Evolutionary conservation across 2,329 filamentous ascomycete genomes (phyloP), one percentile per base, ranked within the genome.

Genomic region (Keithomyces neogunnii): DNA sequence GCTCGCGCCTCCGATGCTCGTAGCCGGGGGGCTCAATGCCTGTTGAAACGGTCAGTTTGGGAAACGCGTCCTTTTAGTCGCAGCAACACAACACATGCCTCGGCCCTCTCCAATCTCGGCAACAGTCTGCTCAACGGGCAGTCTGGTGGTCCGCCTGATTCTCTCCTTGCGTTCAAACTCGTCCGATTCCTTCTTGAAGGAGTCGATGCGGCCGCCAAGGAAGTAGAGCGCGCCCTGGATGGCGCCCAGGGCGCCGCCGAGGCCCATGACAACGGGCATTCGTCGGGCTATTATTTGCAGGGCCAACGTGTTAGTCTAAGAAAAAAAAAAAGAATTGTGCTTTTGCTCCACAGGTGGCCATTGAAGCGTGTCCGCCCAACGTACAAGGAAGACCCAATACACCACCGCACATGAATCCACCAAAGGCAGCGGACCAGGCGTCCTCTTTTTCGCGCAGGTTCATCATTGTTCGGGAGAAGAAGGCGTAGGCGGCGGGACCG

Each of bases 361-460:
- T 19, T 19, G 19, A 19, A 19, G 19, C 19, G 19, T 19, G 19
- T 19, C 19, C 19, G 38, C 10, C 55, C n/a, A 47, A 63, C 82
- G 53, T 79, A 95, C 90, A 79, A 62, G 77, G 75, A 53, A 95
- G 66, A 50, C 89, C 91, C 45, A 91, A 63, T 50, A 89, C 75
- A 43, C 82, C 75, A 57, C 91, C 91, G 47, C 80, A 83, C 48
- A 87, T 73, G 69, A 93, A 89, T 51, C 89, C 89, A 58, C 84
- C 89, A 55, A 90, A 74, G 40, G 82, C 80, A 51, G 84, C 74
- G 69, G 91, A 93, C 72, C 80, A 85, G 58, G 77, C 74, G 66
- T 96, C 91, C 53, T 96, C 82, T 73, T 86, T 89, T 70, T 90
- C 78, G 63, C 90, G 85, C 58, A 96, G 74, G 73, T 96, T 96